These are phyloP conservation scores for Fremontodendron californicum DNA, from an alignment of 345 rosid species.

Conservation along the genomic window DNA sequence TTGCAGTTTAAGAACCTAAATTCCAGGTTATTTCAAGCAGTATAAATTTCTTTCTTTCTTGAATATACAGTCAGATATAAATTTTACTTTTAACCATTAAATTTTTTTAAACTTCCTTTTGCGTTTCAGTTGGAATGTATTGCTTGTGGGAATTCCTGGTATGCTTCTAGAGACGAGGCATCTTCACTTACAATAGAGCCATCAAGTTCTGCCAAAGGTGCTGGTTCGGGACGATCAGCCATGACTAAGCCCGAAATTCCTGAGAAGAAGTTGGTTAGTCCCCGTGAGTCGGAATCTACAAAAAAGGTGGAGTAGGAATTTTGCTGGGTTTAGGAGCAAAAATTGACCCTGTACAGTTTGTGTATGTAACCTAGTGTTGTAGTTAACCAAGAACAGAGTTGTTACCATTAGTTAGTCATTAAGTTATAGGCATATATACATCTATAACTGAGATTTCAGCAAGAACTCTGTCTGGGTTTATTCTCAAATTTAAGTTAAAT, in stretches of 20 bases:
- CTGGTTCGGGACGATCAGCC: conserved; percentile 51
- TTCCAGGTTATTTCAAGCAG: neutral
- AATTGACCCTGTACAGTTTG: neutral
- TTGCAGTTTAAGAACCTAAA: neutral
- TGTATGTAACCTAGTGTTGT: neutral
- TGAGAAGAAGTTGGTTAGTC: conserved; percentile 17
- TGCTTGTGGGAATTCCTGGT: conserved; percentile 87
- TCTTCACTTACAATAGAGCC: conserved; percentile 66
- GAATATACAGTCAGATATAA: neutral
- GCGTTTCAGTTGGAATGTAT: conserved; percentile 72
- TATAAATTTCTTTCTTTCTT: neutral
- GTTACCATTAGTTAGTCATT: neutral
- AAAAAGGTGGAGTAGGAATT: neutral
- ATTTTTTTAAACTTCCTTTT: neutral
- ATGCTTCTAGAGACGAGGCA: conserved; percentile 76
- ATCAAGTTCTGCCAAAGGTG: conserved; percentile 45
- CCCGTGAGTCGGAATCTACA: neutral
- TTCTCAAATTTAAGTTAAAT: neutral
- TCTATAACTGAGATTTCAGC: neutral
- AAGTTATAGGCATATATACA: neutral
- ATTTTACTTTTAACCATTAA: neutral
- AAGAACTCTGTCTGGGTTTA: neutral
- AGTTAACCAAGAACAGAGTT: neutral
- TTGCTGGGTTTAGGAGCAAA: neutral
- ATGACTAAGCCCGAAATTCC: conserved; percentile 50